Percentiles rank a stretch among this genome's conserved stretches.
Evolutionary conservation across 148 eudicot genomes (phyloP).

Genomic region (Rhododendron ovatum): DNA sequence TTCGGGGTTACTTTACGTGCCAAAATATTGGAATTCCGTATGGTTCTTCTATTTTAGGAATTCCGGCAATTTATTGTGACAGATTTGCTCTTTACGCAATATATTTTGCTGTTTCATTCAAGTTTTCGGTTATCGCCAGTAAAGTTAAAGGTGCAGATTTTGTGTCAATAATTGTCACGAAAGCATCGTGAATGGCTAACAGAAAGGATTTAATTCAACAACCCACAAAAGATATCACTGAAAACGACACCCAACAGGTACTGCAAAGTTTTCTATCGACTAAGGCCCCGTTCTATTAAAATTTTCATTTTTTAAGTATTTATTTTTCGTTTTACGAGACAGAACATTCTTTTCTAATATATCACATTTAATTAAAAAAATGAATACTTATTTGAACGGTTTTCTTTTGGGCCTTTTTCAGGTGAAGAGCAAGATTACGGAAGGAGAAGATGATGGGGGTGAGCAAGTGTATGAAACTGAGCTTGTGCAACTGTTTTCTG

Average conservation of each 20-base stretch:
- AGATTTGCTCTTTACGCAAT: not conserved
- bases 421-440: conserved; percentile 31
- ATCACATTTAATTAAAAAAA: too few relatives aligned
- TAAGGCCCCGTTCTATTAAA: too few relatives aligned
- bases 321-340: too few relatives aligned
- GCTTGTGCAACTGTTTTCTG: conserved; percentile 54
- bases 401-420: conserved; percentile 12
- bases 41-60: not conserved
- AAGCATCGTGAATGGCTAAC: conserved; percentile 20
- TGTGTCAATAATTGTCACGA: conserved; percentile 21
- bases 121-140: not conserved
- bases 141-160: conserved; percentile 8
- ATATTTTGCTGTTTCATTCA: not conserved
- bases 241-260: conserved; percentile 4
- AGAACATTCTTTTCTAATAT: accelerated
- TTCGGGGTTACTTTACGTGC: not conserved
- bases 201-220: conserved; percentile 19
- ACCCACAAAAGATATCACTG: conserved; percentile 14
- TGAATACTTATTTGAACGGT: too few relatives aligned
- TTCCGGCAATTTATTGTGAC: not conserved
- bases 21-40: not conserved
- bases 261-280: too few relatives aligned
- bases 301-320: too few relatives aligned
- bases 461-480: conserved; percentile 43
- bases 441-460: conserved; percentile 25